These are phyloP conservation scores for Pestalotiopsis sp. DNA, from an alignment of 2,329 filamentous ascomycete genomes.

Conservation along the genomic window DNA sequence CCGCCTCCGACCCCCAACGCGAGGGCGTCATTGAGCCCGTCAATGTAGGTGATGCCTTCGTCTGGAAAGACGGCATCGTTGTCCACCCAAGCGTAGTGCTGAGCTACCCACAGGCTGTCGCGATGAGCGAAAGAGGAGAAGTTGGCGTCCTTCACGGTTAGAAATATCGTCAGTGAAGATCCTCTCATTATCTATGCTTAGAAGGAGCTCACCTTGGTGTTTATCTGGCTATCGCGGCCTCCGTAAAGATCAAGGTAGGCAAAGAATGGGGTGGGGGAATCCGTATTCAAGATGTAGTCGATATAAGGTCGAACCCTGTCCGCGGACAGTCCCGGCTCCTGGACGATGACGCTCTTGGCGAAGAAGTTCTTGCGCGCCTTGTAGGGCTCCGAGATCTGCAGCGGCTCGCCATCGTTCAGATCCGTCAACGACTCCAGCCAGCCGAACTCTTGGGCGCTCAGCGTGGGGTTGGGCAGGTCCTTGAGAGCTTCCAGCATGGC, in stretches of 20 bases:
- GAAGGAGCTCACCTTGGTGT: slow-evolving; percentile 9
- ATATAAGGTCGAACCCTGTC: slow-evolving; percentile 27
- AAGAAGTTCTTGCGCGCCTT: slow-evolving; percentile 32
- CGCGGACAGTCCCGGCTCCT: slow-evolving; percentile 25
- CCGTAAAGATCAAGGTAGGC: slow-evolving; percentile 36
- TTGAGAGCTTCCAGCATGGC: slow-evolving; percentile 21
- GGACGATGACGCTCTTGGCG: slow-evolving; percentile 36
- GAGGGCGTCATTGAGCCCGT: slow-evolving; percentile 23
- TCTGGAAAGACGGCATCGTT: slow-evolving; percentile 19
- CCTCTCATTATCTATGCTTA: not conserved
- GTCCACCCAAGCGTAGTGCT: slow-evolving; percentile 29
- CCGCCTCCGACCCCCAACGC: slow-evolving; percentile 14
- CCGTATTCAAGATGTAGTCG: slow-evolving; percentile 18
- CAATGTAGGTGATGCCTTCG: slow-evolving; percentile 23
- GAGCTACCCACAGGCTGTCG: slow-evolving; percentile 33
- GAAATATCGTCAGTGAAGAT: not conserved
- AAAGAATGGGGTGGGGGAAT: slow-evolving; percentile 29
- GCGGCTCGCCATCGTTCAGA: slow-evolving; percentile 19
- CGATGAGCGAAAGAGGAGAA: slow-evolving; percentile 31
- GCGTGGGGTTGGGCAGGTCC: slow-evolving; percentile 18
- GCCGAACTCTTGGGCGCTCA: slow-evolving; percentile 16
- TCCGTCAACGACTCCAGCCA: slow-evolving; percentile 24
- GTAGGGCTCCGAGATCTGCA: slow-evolving; percentile 17
- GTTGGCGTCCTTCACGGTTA: not conserved
- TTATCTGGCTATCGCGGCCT: slow-evolving; percentile 34